Conservation (phyloP, 164 flowering plant genomes). For the Annona cherimola region DNA sequence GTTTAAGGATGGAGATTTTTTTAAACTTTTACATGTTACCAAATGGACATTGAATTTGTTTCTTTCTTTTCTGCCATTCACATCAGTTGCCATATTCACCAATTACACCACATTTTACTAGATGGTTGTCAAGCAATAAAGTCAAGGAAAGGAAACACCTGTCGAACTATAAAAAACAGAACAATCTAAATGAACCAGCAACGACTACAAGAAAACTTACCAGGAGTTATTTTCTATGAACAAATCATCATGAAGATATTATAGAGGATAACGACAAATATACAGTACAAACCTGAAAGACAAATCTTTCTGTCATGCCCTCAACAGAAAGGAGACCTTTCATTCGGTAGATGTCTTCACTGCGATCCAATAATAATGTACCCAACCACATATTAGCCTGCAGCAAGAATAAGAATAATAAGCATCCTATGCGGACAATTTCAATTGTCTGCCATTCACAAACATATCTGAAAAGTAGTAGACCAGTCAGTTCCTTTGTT, state of each 20-base stretch:
- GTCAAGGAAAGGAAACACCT: too few relatives aligned
- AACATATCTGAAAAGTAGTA: neutral
- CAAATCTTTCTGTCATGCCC: conserved; percentile 95
- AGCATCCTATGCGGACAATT: neutral
- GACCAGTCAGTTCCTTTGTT: neutral
- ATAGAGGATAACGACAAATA: neutral
- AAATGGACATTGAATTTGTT: too few relatives aligned
- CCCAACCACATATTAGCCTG: conserved; percentile 99
- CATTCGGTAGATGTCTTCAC: conserved; percentile 96
- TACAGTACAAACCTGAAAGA: conserved; percentile 61
- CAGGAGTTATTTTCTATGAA: too few relatives aligned
- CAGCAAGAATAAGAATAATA: conserved; percentile 2
- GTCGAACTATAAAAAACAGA: too few relatives aligned
- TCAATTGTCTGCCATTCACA: neutral
- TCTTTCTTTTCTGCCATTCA: too few relatives aligned
- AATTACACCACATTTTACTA: too few relatives aligned
- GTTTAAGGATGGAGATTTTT: too few relatives aligned
- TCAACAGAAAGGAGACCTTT: conserved; percentile 89
- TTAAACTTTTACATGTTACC: too few relatives aligned
- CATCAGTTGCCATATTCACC: too few relatives aligned
- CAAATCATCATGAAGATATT: neutral
- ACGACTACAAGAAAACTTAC: too few relatives aligned
- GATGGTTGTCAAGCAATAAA: too few relatives aligned
- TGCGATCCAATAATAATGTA: conserved; percentile 69
- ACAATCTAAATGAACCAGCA: too few relatives aligned